Base-by-base conservation (phyloP, 306 rosid species). In the Cercis canadensis region DNA sequence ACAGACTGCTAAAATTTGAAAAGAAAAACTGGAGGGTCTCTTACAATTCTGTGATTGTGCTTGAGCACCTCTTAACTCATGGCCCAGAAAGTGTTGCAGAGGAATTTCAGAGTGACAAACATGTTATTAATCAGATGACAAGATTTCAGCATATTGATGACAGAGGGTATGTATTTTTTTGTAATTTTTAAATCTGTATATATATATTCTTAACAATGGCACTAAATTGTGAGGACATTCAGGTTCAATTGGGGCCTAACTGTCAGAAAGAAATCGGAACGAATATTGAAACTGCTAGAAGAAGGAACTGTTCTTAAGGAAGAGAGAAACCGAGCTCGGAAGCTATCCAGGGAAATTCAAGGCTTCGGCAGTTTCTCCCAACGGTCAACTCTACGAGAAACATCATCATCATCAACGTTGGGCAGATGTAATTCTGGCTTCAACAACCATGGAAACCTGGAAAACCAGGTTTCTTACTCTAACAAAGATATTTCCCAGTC, bases 241-340 rank as follows among this genome's bases (percentile, higher is more conserved):
- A 94, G 97, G 83, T 94, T 94, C 85, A 94, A 94, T 13, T 94
- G 99, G 99, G 99, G 99, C 36, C 55, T 94, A 37, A 78, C 90
- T 18, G 95, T 87, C 7, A 84, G 96, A 72, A 94, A 89, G 62
- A 94, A 87, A 79, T 85, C 97, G 4, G 92, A 79, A 74, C 65
- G 91, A 71, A 75, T 91, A 62, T 7, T 84, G 87, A 89, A 83
- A 49, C 70, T 91, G 39, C 79, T 94, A 11, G 84, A 87, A 65
- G 80, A 83, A 72, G 87, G 88, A 17, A 60, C 78, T 17, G 76
- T 86, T 78, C 92, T 91, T 16, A 89, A 87, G 78, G 88, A 87
- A 81, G 99, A 94, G 80, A 83, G 97, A 73, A 85, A 84, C 72
- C 62, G 71, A 56, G 92, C 96, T 78, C 65, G 97, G 55, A 90